Evolutionary conservation across 108 stramenopile genomes (phyloP).

Genomic region (Fragilariopsis cylindrus): DNA sequence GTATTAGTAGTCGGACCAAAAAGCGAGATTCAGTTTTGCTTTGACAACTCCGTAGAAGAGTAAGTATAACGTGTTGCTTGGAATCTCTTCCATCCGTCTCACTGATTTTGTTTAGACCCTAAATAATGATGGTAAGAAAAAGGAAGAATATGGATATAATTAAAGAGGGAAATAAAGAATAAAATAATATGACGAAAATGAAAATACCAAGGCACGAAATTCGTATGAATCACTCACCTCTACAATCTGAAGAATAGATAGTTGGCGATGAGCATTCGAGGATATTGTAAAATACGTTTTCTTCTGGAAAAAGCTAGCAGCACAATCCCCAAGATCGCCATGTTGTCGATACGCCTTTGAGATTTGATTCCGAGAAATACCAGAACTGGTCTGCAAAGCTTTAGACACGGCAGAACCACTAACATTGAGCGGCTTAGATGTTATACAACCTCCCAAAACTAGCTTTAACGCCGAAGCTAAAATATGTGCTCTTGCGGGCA

Average conservation of each 20-base stretch:
- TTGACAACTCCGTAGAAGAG: conserved; percentile 39
- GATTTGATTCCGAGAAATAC: conserved; percentile 34
- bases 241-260: conserved; percentile 31
- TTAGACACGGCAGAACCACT: conserved; percentile 45
- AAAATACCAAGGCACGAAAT: no score
- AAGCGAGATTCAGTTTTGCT: conserved; percentile 44
- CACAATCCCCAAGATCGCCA: conserved; percentile 54
- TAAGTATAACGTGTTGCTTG: conserved; percentile 37
- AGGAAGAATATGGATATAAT: no score
- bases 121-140: not conserved
- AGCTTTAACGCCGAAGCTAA: conserved; percentile 23
- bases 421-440: conserved; percentile 29
- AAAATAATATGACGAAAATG: no score
- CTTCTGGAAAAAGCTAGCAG: conserved; percentile 35
- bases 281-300: conserved; percentile 26
- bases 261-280: conserved; percentile 5
- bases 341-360: conserved; percentile 40
- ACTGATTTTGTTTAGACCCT: conserved; percentile 28
- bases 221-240: not conserved
- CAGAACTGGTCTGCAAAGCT: conserved; percentile 38
- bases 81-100: conserved; percentile 27
- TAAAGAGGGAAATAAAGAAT: no score
- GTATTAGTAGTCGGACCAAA: conserved; percentile 45
- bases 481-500: conserved; percentile 11
- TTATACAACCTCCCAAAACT: conserved; percentile 23